Conservation (phyloP, 2,329 filamentous ascomycete genomes). For the Pyricularia sp. region DNA sequence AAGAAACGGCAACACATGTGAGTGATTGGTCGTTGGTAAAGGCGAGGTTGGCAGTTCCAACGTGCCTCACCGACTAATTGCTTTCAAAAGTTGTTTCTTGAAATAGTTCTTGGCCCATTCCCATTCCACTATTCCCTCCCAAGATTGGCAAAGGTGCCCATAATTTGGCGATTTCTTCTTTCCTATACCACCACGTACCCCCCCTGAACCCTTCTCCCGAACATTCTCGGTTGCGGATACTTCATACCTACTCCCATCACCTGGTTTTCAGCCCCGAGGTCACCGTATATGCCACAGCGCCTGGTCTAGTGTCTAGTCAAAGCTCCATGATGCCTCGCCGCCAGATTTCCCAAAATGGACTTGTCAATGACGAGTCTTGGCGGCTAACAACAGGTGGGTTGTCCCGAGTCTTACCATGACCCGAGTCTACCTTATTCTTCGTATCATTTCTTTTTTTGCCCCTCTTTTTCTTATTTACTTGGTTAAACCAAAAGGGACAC, state of each 20-base stretch:
- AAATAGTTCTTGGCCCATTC: background rate
- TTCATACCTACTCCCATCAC: no score
- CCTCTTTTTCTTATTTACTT: no score
- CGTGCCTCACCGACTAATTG: background rate
- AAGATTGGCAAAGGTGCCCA: no score
- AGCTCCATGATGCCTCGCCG: background rate
- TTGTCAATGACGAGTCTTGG: background rate
- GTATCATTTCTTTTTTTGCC: background rate
- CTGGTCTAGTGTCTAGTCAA: background rate
- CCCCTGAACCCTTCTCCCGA: no score
- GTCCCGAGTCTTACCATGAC: background rate
- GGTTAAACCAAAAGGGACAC: background rate
- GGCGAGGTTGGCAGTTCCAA: background rate
- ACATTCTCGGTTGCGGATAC: no score
- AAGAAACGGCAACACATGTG: background rate
- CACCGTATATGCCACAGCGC: background rate
- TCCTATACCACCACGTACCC: no score
- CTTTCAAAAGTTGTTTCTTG: background rate
- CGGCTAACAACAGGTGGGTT: background rate
- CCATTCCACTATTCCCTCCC: no score
- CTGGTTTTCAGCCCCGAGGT: no score
- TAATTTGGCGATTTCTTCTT: no score
- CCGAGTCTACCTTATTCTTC: background rate
- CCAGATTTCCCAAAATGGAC: background rate
- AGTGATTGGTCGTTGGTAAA: background rate